A percentile compares a stretch with the other conserved stretches of the same genome.
Evolutionary conservation across 495 filamentous ascomycete species (phyloP).

Genomic region (Sphaerosporella brunnea): DNA sequence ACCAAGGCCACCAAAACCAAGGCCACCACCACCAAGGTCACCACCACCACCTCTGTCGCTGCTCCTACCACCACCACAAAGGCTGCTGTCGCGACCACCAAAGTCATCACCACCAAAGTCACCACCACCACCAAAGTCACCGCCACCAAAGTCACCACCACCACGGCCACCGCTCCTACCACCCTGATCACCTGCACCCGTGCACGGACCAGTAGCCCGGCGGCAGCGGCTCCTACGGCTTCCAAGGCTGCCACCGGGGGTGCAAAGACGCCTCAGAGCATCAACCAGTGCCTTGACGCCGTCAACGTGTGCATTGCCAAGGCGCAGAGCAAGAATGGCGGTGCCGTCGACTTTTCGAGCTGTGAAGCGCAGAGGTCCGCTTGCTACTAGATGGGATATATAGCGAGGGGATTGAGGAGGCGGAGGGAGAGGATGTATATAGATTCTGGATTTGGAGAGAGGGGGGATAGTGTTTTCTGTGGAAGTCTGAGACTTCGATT

Average conservation of each 20-base stretch:
- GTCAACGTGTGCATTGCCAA: slow-evolving; percentile 11
- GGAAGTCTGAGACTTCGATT: no score
- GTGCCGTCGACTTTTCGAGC: slow-evolving; percentile 4
- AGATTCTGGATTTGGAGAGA: no score
- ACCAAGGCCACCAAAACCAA: background rate
- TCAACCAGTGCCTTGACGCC: slow-evolving; percentile 15
- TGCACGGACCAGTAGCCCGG: slow-evolving; percentile 3
- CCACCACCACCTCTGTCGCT: background rate
- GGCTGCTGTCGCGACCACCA: background rate
- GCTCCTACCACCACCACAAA: background rate
- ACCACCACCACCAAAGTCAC: background rate
- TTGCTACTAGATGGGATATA: slow-evolving; percentile 10
- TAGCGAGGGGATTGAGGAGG: no score
- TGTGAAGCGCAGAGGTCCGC: slow-evolving; percentile 7
- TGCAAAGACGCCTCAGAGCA: slow-evolving; percentile 2
- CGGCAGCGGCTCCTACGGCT: slow-evolving; percentile 5
- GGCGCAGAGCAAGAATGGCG: slow-evolving; percentile 5
- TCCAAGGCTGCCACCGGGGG: background rate
- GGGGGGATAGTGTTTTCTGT: no score
- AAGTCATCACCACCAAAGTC: background rate
- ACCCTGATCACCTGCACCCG: slow-evolving; percentile 14
- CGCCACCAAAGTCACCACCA: slow-evolving; percentile 1
- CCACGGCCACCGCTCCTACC: slow-evolving; percentile 6
- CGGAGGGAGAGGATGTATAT: no score
- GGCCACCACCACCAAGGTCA: background rate